Evolutionary conservation across 2,329 filamentous ascomycete genomes (phyloP), one percentile per base, ranked within the genome.

Genomic region (Endoconidiophora laricicola): DNA sequence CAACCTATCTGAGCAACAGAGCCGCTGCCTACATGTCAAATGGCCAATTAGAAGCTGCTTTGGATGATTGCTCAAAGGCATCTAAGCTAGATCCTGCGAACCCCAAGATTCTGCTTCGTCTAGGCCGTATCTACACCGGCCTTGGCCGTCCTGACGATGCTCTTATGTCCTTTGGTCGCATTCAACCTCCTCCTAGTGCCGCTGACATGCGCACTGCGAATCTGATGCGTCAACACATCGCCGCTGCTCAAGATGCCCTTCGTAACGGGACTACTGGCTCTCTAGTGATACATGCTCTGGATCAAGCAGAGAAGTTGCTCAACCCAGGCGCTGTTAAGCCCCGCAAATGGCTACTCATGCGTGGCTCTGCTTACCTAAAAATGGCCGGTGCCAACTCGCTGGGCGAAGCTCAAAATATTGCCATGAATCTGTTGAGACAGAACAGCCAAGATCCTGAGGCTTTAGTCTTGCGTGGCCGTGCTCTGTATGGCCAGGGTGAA

Each of bases 361-460:
- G 86, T 36, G 90, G 86, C 52, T 86, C 94, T 66, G 90, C 90
- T 7, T 85, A 93, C 60, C 67, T 98, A 54, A 90, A 88, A 68
- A 93, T 96, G 81, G 86, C 84, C 53, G 87, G 85, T 54, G 76
- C 80, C 52, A 95, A 95, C 65, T 81, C 86, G 9, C 70, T 94
- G 6, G 88, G 87, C 33, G 88, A 95, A 63, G 90, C 87, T 4
- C 86, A 94, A 66, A 93, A 88, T 61, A 79, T 96, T 49, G 87
- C 87, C 58, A 94, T 95, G 78, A 77, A 76, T 2, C 67, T 98
- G 58, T 72, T 98, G 55, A 79, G 91, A 48, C 73, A 76, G 61
- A 96, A 96, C 69, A 86, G 73, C 63, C 83, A 90, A 62, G 91
- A 98, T 60, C 88, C 91, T 1, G 91, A 98, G 66, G 91, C 90